Conservation (phyloP, 2,329 filamentous ascomycete species). For the Neurospora crassa region DNA sequence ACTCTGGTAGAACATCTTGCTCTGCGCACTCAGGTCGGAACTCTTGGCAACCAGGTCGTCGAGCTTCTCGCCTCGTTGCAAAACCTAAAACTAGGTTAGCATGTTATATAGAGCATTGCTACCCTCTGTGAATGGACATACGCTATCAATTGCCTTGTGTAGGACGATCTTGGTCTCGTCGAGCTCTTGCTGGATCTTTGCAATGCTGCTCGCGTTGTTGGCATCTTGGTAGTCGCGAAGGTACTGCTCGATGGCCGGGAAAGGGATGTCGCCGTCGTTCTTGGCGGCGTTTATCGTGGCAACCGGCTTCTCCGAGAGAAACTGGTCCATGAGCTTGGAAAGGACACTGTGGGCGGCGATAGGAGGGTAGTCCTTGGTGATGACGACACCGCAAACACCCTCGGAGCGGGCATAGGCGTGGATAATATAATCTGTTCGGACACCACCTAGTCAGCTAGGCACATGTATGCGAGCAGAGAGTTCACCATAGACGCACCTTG, state of each 20-base stretch:
- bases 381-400: conserved; percentile 67
- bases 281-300: conserved; percentile 14
- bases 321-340: conserved; percentile 81
- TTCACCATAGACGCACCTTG: conserved; percentile 42
- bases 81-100: conserved; percentile 20
- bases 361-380: conserved; percentile 66
- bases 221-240: conserved; percentile 71
- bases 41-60: conserved; percentile 91
- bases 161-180: conserved; percentile 96
- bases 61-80: conserved; percentile 94
- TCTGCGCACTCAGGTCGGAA: conserved; percentile 79
- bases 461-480: neutral
- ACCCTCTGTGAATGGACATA: conserved; percentile 20
- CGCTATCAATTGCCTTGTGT: conserved; percentile 91
- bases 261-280: conserved; percentile 43
- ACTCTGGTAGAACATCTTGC: conserved; percentile 94
- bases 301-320: conserved; percentile 57
- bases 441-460: conserved; percentile 1
- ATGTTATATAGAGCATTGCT: neutral
- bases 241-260: conserved; percentile 74
- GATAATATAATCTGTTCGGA: conserved; percentile 52
- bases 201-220: conserved; percentile 78
- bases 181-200: conserved; percentile 92
- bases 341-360: conserved; percentile 81
- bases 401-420: conserved; percentile 69